These are phyloP conservation scores for Anaeromyces robustus DNA, from an alignment of 192 early-diverging fungal species.

Conservation along the genomic window DNA sequence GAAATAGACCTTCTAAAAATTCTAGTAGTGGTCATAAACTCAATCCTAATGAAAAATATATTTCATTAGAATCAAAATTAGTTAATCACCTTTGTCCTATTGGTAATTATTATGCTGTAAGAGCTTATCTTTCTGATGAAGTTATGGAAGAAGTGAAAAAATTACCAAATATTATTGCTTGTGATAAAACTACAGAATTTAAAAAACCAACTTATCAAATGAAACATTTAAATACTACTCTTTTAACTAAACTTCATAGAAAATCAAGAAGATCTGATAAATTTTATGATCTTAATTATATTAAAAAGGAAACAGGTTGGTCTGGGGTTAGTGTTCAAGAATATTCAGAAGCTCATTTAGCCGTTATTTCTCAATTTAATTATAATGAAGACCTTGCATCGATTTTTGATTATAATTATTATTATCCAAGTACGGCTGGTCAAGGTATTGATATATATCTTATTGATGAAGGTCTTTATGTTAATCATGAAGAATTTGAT, in stretches of 20 bases:
- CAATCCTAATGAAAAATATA: too few species aligned
- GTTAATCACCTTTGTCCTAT: too few species aligned
- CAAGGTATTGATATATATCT: background rate
- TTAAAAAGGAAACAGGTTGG: background rate
- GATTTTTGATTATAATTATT: background rate
- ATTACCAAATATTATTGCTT: background rate
- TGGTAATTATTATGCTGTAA: too few species aligned
- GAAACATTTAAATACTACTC: too few species aligned
- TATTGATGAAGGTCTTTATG: background rate
- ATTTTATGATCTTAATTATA: background rate
- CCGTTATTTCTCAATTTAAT: background rate
- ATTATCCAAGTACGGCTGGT: background rate
- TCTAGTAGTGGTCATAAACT: too few species aligned
- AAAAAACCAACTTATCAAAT: too few species aligned
- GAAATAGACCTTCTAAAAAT: too few species aligned
- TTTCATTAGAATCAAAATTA: too few species aligned
- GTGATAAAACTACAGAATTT: too few species aligned
- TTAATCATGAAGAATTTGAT: background rate
- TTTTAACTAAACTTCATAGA: background rate
- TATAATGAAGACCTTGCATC: background rate
- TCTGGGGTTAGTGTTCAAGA: background rate
- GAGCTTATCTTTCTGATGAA: too few species aligned
- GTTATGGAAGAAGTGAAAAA: too few species aligned
- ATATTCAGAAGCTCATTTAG: background rate
- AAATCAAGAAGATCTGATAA: background rate